These are phyloP conservation scores for Escallonia rubra DNA, from an alignment of 129 eudicot species.

Conservation along the genomic window DNA sequence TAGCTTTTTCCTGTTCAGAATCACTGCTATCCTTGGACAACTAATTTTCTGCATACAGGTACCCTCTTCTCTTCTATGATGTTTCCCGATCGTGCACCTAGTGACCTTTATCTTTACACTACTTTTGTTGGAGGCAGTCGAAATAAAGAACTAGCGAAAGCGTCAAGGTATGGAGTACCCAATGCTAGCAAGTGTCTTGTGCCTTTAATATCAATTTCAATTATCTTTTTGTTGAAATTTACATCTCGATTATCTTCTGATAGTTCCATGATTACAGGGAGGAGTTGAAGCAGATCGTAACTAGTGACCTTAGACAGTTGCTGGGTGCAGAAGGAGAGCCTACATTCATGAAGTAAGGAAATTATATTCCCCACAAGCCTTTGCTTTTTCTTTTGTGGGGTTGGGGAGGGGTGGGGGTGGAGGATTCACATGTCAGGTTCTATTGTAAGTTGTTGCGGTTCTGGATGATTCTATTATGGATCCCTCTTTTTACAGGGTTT, in stretches of 20 bases:
- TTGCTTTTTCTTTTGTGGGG: not conserved
- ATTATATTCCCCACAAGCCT: not conserved
- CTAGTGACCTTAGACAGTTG: slow-evolving; percentile 78
- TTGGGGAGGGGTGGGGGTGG: too few relatives aligned
- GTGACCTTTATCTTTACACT: slow-evolving; percentile 75
- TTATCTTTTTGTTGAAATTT: not conserved
- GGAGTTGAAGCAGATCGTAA: slow-evolving; percentile 79
- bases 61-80: slow-evolving; percentile 95
- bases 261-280: slow-evolving; percentile 37
- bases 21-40: not conserved
- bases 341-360: slow-evolving; percentile 51
- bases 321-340: slow-evolving; percentile 96
- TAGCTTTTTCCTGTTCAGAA: not conserved
- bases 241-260: not conserved
- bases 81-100: slow-evolving; percentile 93
- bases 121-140: slow-evolving; percentile 97
- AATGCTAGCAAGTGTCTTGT: not conserved
- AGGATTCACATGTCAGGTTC: not conserved
- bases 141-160: slow-evolving; percentile 86
- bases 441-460: not conserved
- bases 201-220: not conserved
- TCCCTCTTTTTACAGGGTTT: slow-evolving; percentile 14
- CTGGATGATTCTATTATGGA: slow-evolving; percentile 12
- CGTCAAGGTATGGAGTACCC: slow-evolving; percentile 53
- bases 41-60: slow-evolving; percentile 47